Base-by-base conservation (phyloP, 805 yeast species). In the Metschnikowia peoriensis region DNA sequence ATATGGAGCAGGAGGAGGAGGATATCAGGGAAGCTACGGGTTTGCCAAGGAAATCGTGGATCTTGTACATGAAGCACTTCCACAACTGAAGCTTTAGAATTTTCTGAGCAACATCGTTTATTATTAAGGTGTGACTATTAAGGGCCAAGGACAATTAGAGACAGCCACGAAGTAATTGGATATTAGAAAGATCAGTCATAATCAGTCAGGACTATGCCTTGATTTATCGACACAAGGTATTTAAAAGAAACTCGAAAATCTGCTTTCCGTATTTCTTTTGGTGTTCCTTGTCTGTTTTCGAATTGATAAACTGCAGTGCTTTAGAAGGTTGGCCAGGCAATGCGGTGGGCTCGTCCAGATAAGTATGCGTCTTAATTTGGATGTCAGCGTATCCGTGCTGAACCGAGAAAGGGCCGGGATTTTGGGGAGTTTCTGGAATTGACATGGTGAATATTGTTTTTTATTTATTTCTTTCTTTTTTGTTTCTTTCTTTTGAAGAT, bases 1-100 rank as follows among this genome's bases (percentile, higher is more conserved):
- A 60, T 85, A 85, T 64, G 89, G 90, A 1, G 87, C 89, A 6
- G 64, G 63, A 12, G 62, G 59, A 1, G 65, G 60, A 1, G 63
- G 63, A 4, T 57, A 61, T 50, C 96, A 89, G 70, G 77, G 86
- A 4, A 85, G 89, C 2, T 80, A 78, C 54, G 92, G 90, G 1
- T 75, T 83, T 64, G 82, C 88, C 34, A 58, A 62, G n/a, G 7
- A 28, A n/a, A 28, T 54, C n/a, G 51, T 52, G 28, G 41, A 16
- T 12, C 38, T 54, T 12, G 42, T 48, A 14, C 22, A n/a, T 2
- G 45, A 38, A n/a, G 41, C 28, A 9, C 28, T 49, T 38, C 10
- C 32, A 14, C 28, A 17, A n/a, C 32, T 37, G 39, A 52, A 45
- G 38, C 45, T 52, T 40, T 47, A 32, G 34, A 15, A 16, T 29